Percentiles rank a stretch among this genome's conserved stretches.
Evolutionary conservation across 2,329 filamentous ascomycete genomes (phyloP).

Genomic region (Lasiodiplodia hormozganensis): DNA sequence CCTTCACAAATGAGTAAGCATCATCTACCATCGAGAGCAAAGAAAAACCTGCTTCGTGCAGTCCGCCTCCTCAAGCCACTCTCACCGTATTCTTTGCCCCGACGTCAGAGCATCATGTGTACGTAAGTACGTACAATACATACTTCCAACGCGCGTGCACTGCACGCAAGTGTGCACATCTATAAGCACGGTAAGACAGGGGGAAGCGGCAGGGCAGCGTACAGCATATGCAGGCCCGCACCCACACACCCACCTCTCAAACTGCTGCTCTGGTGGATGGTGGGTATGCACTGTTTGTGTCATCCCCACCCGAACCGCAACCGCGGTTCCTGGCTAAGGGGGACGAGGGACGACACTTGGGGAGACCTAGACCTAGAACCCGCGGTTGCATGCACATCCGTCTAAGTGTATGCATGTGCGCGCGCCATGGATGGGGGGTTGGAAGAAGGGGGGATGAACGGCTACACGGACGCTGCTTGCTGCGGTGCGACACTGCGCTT

Average conservation of each 20-base stretch:
- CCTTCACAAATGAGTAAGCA: background rate
- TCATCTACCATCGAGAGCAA: background rate
- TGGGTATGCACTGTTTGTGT: background rate
- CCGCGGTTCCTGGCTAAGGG: conserved; percentile 5
- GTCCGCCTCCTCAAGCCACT: background rate
- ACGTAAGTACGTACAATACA: background rate
- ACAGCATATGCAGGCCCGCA: background rate
- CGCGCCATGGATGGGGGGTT: background rate
- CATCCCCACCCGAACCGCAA: background rate
- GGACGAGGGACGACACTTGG: background rate
- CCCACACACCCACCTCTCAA: background rate
- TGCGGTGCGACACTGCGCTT: background rate
- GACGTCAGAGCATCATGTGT: background rate
- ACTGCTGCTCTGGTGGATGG: background rate
- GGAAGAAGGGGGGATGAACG: background rate
- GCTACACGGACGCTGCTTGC: background rate
- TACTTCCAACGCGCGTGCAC: background rate
- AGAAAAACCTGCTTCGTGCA: background rate
- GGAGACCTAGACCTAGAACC: background rate
- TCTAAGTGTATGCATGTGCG: background rate
- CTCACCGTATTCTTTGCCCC: background rate
- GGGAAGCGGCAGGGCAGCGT: background rate
- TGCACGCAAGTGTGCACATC: background rate
- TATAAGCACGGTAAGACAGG: conserved; percentile 5
- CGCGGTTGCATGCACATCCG: background rate